Evolutionary conservation across 306 rosid genomes (phyloP), one percentile per base, ranked within the genome.

Genomic region (Hippophae rhamnoides): DNA sequence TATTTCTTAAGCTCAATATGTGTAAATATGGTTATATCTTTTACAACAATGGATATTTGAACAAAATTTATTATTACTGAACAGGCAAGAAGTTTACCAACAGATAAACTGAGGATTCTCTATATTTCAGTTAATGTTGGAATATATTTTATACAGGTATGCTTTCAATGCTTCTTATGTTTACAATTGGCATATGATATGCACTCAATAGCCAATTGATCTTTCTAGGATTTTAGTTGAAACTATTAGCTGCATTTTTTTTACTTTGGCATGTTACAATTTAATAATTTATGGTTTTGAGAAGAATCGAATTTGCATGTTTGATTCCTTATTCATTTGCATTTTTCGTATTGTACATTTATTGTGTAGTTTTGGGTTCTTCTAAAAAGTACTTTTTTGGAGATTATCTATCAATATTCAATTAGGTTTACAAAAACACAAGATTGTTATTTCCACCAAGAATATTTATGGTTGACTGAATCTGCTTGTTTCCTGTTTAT

Each of bases 81-180:
- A 52, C 86, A 92, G 99, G 99, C 99, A 56, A 86, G 94, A 79
- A 79, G 93, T 78, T 81, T 86, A 71, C 90, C 96, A 2, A 78
- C 88, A 5, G 93, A 85, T 68, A 92, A 88, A 75, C 99, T 88
- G 69, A 78, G 77, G 81, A 69, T 79, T 60, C 69, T 73, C 56
- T 92, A 92, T 60, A 62, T 84, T 61, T 80, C 96, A 48, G 55
- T 88, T 56, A 92, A 92, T 52, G 76, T 70, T 27, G 89, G 65
- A 58, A 63, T 88, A 43, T 92, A 92, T 66, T 52, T 80, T 44
- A 76, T 92, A 74, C 97, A 92, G 99, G 99, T 86, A 60, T n/a
- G 74, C 61, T 42, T 47, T 47, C 38, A 58, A 66, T 67, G 58
- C 43, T 56, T 62, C 60, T 53, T 63, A 47, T 46, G 11, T 4